Conservation (phyloP, 2,329 filamentous ascomycete species). For the Xylaria sp. region DNA sequence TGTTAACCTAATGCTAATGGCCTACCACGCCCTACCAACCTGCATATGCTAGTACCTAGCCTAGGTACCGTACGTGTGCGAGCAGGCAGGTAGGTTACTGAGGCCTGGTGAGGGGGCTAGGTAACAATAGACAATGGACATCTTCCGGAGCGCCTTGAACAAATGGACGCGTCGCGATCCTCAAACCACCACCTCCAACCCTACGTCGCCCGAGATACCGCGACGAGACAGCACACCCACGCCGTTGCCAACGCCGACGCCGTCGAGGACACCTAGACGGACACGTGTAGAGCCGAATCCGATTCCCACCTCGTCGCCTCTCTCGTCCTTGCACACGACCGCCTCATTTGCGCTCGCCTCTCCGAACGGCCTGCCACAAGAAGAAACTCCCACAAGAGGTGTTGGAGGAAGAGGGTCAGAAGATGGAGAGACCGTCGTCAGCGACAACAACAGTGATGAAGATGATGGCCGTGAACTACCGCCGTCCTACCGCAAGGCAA, state of each 20-base stretch:
- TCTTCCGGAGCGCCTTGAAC: conserved; percentile 31
- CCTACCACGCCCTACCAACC: background rate
- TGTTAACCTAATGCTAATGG: background rate
- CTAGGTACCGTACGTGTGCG: background rate
- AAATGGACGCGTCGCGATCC: conserved; percentile 33
- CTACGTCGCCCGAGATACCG: conserved; percentile 25
- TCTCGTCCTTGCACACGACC: conserved; percentile 28
- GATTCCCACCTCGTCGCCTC: conserved; percentile 28
- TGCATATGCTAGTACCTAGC: background rate
- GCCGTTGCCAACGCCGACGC: background rate
- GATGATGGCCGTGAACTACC: conserved; percentile 14
- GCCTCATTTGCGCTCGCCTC: conserved; percentile 14
- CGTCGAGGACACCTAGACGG: background rate
- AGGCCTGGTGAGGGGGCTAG: background rate
- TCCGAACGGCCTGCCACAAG: conserved; percentile 1
- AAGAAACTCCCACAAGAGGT: background rate
- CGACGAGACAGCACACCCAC: conserved; percentile 17
- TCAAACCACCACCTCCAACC: conserved; percentile 1
- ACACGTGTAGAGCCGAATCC: background rate
- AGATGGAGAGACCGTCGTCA: background rate
- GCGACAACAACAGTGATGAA: background rate
- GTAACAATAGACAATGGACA: conserved; percentile 11
- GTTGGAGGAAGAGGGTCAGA: background rate
- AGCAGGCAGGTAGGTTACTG: background rate
- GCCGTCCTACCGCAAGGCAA: conserved; percentile 63